Evolutionary conservation across 176 grass and related monocot genomes (phyloP).

Genomic region (Echinochloa phyllopogon): DNA sequence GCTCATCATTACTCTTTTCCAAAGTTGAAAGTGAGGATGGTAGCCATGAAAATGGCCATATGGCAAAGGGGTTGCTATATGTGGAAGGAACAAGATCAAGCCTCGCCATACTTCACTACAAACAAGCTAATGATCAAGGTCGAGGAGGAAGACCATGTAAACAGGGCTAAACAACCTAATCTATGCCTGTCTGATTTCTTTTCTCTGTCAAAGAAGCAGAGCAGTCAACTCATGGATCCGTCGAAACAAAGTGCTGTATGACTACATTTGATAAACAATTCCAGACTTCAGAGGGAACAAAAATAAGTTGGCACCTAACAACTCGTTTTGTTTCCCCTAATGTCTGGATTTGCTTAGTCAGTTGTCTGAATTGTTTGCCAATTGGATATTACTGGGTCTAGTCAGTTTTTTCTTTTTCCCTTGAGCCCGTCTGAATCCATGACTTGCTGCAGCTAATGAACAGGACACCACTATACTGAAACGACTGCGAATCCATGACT

Average conservation of each 20-base stretch:
- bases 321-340: neutral
- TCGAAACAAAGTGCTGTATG: neutral
- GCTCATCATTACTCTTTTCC: neutral
- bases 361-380: neutral
- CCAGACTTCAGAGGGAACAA: neutral
- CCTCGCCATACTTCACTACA: neutral
- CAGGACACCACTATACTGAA: neutral
- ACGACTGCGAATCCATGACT: no score
- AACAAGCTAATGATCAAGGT: neutral
- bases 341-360: neutral
- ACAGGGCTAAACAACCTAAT: neutral
- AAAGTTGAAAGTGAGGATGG: neutral
- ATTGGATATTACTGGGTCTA: neutral
- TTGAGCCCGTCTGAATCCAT: neutral
- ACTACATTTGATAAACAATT: neutral
- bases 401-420: neutral
- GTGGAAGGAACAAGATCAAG: neutral
- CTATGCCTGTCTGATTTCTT: no score
- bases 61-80: neutral
- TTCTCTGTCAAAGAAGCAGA: neutral
- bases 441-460: neutral
- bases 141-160: neutral
- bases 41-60: neutral
- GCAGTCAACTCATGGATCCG: neutral
- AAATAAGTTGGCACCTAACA: neutral